Evolutionary conservation across 306 rosid genomes (phyloP).

Genomic region (Sechiopsis laciniata): DNA sequence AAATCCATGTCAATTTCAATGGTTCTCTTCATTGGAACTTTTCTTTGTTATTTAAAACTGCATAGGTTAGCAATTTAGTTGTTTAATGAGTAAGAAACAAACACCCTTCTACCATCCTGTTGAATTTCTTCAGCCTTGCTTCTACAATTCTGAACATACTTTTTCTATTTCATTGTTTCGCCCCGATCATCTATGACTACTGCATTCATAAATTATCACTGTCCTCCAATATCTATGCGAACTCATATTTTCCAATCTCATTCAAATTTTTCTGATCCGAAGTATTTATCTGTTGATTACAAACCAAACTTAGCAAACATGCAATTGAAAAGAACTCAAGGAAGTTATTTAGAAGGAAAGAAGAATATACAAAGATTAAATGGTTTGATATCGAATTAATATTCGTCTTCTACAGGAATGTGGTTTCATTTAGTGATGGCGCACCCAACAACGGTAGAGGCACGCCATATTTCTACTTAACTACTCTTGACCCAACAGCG

Average conservation of each 20-base stretch:
- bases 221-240: background rate
- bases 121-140: background rate
- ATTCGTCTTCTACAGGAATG: slow-evolving; percentile 50
- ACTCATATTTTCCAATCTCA: background rate
- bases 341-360: background rate
- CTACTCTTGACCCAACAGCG: slow-evolving; percentile 82
- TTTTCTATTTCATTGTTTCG: background rate
- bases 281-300: background rate
- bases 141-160: slow-evolving; percentile 5
- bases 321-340: background rate
- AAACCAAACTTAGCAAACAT: background rate
- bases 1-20: background rate
- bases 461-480: slow-evolving; percentile 83
- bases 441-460: slow-evolving; percentile 55
- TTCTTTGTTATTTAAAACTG: background rate
- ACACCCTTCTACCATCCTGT: background rate
- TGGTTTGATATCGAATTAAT: background rate
- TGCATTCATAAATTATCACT: background rate
- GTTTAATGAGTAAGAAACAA: background rate
- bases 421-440: slow-evolving; percentile 88
- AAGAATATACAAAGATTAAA: background rate
- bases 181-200: background rate
- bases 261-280: background rate
- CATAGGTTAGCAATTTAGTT: background rate
- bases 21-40: background rate